A percentile compares a stretch with the other conserved stretches of the same genome.
Evolutionary conservation across 169 alveolate genomes (phyloP).

Genomic region (Babesia sp.): DNA sequence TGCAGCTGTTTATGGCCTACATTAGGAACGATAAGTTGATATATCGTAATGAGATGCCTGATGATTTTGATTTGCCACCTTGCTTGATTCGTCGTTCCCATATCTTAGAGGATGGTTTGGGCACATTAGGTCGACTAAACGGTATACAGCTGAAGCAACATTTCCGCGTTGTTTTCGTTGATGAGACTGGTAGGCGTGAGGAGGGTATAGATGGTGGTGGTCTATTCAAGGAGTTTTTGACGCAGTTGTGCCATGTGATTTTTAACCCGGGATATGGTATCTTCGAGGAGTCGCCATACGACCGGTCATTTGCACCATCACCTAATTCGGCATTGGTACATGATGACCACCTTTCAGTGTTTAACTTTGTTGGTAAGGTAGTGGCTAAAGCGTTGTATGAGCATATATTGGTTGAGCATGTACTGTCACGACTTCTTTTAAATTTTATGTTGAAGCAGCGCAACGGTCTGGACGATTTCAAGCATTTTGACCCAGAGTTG

Average conservation of each 20-base stretch:
- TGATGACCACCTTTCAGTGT: constrained; percentile 70
- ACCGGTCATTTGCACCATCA: constrained; percentile 71
- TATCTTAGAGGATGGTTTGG: constrained; percentile 78
- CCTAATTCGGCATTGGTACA: constrained; percentile 64
- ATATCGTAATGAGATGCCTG: constrained; percentile 45
- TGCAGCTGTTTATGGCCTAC: constrained; percentile 37
- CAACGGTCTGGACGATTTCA: constrained; percentile 84
- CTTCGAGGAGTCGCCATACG: constrained; percentile 73
- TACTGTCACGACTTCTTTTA: constrained; percentile 83
- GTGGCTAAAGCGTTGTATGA: constrained; percentile 93
- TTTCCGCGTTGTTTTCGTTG: constrained; percentile 84
- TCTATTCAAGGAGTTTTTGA: constrained; percentile 92
- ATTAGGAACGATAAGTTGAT: constrained; percentile 31
- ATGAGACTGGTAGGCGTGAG: constrained; percentile 86
- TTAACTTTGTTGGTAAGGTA: constrained; percentile 80
- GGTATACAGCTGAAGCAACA: constrained; percentile 65
- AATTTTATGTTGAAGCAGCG: constrained; percentile 82
- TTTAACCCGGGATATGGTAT: constrained; percentile 87
- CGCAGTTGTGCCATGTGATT: constrained; percentile 82
- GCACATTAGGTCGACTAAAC: constrained; percentile 61
- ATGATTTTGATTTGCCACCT: constrained; percentile 45
- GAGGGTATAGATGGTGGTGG: constrained; percentile 99
- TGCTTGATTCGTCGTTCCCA: constrained; percentile 73
- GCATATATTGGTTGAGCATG: constrained; percentile 88
- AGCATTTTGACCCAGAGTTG: constrained; percentile 71